phyloP scores from a whole-genome alignment of 2,329 filamentous ascomycete genomes.

The Colletotrichum somersetense region DNA sequence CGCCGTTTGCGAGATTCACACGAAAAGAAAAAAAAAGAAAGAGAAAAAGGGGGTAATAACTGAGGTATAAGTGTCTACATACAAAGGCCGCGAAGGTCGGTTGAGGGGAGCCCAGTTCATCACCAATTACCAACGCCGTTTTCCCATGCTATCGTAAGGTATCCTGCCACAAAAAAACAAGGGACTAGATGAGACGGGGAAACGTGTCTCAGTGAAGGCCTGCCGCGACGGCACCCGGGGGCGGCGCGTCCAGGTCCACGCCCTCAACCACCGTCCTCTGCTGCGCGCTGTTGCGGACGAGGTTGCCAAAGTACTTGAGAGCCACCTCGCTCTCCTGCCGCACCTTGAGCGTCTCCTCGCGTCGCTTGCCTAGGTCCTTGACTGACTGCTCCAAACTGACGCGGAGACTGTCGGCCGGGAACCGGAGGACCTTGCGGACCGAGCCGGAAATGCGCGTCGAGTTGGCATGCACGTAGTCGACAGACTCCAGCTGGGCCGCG shows the following conservation, averaged over 20 bases:
- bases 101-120: conserved; percentile 31
- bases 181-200: conserved; percentile 16
- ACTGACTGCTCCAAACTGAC: conserved; percentile 86
- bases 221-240: conserved; percentile 48
- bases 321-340: conserved; percentile 88
- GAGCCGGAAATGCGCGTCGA: conserved; percentile 85
- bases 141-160: conserved; percentile 41
- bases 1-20: background rate
- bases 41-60: conserved; percentile 17
- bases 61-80: conserved; percentile 34
- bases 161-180: conserved; percentile 37
- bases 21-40: background rate
- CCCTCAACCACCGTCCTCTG: conserved; percentile 64
- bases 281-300: conserved; percentile 75
- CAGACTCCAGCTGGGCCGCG: conserved; percentile 79
- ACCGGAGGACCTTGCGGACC: conserved; percentile 88
- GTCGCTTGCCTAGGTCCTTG: conserved; percentile 82
- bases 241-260: conserved; percentile 68
- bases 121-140: conserved; percentile 36
- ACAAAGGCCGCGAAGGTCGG: conserved; percentile 10
- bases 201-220: conserved; percentile 32
- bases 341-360: conserved; percentile 86
- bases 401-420: conserved; percentile 88
- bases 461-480: conserved; percentile 95
- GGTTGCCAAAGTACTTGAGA: conserved; percentile 88